Percentiles rank a stretch among this genome's conserved stretches.
Conservation (phyloP, 108 stramenopile species). For the Cyclostephanos tholiformis region DNA sequence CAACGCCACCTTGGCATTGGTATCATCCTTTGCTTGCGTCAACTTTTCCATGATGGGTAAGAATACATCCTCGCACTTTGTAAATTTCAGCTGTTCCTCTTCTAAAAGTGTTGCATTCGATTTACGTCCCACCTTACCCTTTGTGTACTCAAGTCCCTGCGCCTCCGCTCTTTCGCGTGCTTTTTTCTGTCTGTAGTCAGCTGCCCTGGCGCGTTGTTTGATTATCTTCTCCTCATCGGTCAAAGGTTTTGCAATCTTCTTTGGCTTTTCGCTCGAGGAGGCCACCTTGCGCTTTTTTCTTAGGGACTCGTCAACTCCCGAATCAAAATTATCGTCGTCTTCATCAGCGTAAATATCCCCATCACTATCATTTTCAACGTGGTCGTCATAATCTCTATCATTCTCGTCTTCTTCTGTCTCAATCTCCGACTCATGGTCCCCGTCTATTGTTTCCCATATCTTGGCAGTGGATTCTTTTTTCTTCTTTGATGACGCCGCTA, state of each 20-base stretch:
- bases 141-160: conserved; percentile 20
- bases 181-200: conserved; percentile 27
- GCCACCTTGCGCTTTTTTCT: conserved; percentile 28
- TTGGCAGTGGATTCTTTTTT: conserved; percentile 27
- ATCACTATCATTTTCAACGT: conserved; percentile 16
- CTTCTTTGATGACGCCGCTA: conserved; percentile 11
- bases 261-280: conserved; percentile 22
- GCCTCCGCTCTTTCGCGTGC: conserved; percentile 27
- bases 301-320: conserved; percentile 11
- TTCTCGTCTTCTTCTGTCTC: conserved; percentile 40
- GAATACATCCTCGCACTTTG: conserved; percentile 52
- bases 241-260: conserved; percentile 19
- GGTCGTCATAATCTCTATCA: conserved; percentile 41
- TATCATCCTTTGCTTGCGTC: conserved; percentile 31
- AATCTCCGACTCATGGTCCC: conserved; percentile 37
- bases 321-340: conserved; percentile 20
- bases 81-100: conserved; percentile 44
- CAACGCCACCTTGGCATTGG: conserved; percentile 31
- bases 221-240: conserved; percentile 30
- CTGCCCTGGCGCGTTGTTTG: conserved; percentile 26
- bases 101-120: conserved; percentile 26
- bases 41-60: conserved; percentile 48
- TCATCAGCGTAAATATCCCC: conserved; percentile 21
- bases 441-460: conserved; percentile 34
- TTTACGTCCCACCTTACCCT: conserved; percentile 20